A percentile compares a stretch with the other conserved stretches of the same genome.
These are phyloP conservation scores for Gleditsia sinensis DNA, from an alignment of 306 rosid genomes.

Conservation along the genomic window DNA sequence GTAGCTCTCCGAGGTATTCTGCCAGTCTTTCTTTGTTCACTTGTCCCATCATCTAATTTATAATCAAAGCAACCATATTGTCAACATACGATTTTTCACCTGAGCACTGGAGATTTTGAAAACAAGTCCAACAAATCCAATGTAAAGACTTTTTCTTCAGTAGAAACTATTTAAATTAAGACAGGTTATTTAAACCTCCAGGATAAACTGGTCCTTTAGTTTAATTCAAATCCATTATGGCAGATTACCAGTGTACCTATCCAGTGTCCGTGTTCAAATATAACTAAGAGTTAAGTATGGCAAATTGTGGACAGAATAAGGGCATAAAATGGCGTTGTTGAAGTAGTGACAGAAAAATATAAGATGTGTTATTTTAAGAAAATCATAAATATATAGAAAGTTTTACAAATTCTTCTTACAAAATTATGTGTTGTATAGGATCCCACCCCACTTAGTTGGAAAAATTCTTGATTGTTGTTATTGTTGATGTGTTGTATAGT, in stretches of 20 bases:
- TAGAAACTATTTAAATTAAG: not conserved
- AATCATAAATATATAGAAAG: not conserved
- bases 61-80: slow-evolving; percentile 15
- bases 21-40: slow-evolving; percentile 78
- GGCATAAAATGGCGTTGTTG: not conserved
- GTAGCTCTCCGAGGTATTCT: slow-evolving; percentile 85
- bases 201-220: not conserved
- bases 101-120: not conserved
- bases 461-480: too few relatives aligned
- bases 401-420: too few relatives aligned
- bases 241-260: not conserved
- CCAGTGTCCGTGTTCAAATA: not conserved
- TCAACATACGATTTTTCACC: slow-evolving; percentile 1
- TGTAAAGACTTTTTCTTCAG: too few relatives aligned
- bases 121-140: not conserved
- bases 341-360: not conserved
- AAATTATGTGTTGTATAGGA: not conserved
- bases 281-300: not conserved
- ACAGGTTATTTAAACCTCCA: not conserved
- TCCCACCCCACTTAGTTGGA: too few relatives aligned
- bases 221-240: slow-evolving; percentile 10
- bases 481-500: not conserved
- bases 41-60: slow-evolving; percentile 80
- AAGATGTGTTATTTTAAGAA: not conserved
- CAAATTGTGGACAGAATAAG: not conserved